phyloP scores from a whole-genome alignment of 495 filamentous ascomycete genomes.

The Hyphodiscus hymeniophilus region DNA sequence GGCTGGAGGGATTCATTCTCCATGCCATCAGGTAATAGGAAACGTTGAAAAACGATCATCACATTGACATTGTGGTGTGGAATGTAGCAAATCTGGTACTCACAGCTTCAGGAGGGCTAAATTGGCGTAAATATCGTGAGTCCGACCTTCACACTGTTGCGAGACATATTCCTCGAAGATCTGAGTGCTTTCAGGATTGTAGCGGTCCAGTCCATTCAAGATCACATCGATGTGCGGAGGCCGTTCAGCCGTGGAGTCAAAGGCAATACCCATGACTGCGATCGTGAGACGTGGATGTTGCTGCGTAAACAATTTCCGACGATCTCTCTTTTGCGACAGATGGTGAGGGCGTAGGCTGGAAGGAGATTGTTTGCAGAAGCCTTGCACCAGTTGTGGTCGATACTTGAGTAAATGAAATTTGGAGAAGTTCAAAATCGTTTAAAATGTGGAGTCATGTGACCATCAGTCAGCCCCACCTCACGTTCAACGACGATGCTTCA shows the following conservation, averaged over 20 bases:
- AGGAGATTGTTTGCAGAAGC: no score
- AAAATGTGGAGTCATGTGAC: no score
- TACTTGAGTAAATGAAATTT: neutral
- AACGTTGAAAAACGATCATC: constrained; percentile 82
- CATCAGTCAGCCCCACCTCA: no score
- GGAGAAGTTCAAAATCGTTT: no score
- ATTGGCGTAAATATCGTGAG: constrained; percentile 94
- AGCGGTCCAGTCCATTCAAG: constrained; percentile 90
- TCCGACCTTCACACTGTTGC: constrained; percentile 90
- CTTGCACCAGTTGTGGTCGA: no score
- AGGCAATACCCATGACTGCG: constrained; percentile 36
- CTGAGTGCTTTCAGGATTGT: constrained; percentile 94
- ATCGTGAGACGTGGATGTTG: no score
- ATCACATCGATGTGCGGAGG: constrained; percentile 87
- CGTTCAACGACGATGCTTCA: no score
- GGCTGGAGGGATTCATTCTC: constrained; percentile 39
- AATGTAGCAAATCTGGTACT: constrained; percentile 33
- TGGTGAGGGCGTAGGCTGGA: no score
- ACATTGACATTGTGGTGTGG: constrained; percentile 22
- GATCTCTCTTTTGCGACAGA: no score
- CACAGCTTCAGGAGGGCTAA: constrained; percentile 95
- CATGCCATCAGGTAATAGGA: constrained; percentile 90
- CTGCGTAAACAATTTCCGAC: no score
- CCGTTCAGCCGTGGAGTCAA: constrained; percentile 51
- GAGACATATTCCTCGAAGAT: constrained; percentile 92